A percentile compares a stretch with the other conserved stretches of the same genome.
phyloP scores from a whole-genome alignment of 2,329 filamentous ascomycete genomes.

The Venturia pyrina region DNA sequence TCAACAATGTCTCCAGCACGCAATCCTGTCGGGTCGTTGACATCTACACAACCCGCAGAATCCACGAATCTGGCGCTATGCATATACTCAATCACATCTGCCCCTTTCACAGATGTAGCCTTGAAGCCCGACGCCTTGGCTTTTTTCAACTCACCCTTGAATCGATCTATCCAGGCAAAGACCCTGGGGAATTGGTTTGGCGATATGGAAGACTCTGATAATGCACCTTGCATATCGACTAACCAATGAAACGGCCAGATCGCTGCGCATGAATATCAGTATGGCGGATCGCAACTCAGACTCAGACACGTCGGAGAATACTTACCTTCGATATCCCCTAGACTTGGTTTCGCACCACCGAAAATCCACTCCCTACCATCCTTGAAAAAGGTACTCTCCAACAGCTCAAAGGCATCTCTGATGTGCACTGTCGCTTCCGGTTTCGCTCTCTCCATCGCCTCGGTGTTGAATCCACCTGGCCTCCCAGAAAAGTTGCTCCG shows the following conservation, averaged over 20 bases:
- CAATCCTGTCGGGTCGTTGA: constrained; percentile 43
- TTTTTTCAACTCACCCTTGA: constrained; percentile 38
- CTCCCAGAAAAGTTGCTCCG: constrained; percentile 36
- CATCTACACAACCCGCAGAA: constrained; percentile 34
- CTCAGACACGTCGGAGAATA: not conserved
- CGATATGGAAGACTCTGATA: constrained; percentile 45
- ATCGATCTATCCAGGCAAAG: constrained; percentile 56
- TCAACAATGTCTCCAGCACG: constrained; percentile 44
- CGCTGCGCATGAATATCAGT: constrained; percentile 25
- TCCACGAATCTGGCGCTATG: constrained; percentile 38
- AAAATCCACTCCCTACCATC: constrained; percentile 60
- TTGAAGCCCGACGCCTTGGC: constrained; percentile 33
- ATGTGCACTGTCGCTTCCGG: constrained; percentile 50
- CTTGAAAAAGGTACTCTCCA: constrained; percentile 53
- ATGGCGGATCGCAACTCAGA: constrained; percentile 2
- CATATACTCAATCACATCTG: constrained; percentile 43
- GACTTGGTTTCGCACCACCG: constrained; percentile 38
- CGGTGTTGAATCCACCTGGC: constrained; percentile 27
- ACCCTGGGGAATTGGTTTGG: constrained; percentile 46
- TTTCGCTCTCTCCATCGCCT: constrained; percentile 31
- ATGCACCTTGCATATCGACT: constrained; percentile 41
- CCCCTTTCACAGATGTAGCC: constrained; percentile 39
- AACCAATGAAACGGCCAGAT: constrained; percentile 63
- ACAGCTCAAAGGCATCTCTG: constrained; percentile 42
- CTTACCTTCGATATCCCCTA: constrained; percentile 58